These are phyloP conservation scores for Rosa multiflora DNA, from an alignment of 306 rosid genomes.

Conservation along the genomic window DNA sequence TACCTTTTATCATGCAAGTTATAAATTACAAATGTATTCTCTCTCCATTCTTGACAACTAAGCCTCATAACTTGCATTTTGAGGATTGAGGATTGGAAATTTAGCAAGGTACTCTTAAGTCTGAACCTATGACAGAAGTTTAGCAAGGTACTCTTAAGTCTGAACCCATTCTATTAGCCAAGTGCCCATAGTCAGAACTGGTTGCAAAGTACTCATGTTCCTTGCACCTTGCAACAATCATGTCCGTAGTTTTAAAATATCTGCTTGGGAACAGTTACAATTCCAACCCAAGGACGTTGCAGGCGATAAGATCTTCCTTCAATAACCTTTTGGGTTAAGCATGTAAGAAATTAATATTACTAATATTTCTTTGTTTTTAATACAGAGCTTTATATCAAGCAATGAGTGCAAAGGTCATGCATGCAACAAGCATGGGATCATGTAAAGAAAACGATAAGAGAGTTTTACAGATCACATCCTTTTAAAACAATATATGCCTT, in stretches of 20 bases:
- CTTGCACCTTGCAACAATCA: slow-evolving; percentile 83
- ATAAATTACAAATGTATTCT: not conserved
- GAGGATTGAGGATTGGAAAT: no score
- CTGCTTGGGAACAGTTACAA: slow-evolving; percentile 98
- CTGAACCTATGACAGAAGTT: slow-evolving; percentile 94
- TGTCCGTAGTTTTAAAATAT: slow-evolving; percentile 87
- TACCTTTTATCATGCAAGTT: not conserved
- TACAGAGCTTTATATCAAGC: not conserved
- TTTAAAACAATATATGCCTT: not conserved
- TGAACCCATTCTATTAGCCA: slow-evolving; percentile 87
- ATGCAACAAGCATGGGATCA: not conserved
- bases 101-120: no score
- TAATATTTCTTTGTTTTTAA: not conserved
- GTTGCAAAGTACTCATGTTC: slow-evolving; percentile 91
- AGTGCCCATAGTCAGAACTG: slow-evolving; percentile 93
- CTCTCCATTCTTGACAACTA: not conserved
- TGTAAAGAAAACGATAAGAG: not conserved
- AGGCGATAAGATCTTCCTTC: slow-evolving; percentile 95
- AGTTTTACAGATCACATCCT: not conserved
- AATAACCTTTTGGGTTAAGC: slow-evolving; percentile 54
- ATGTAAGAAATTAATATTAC: not conserved
- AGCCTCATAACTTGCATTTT: no score
- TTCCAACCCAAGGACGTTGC: slow-evolving; percentile 95
- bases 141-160: slow-evolving; percentile 98
- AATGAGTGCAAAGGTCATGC: not conserved